A percentile compares a stretch with the other conserved stretches of the same genome.
These are phyloP conservation scores for Diplocarpon rosae DNA, from an alignment of 2,329 filamentous ascomycete species.

Conservation along the genomic window DNA sequence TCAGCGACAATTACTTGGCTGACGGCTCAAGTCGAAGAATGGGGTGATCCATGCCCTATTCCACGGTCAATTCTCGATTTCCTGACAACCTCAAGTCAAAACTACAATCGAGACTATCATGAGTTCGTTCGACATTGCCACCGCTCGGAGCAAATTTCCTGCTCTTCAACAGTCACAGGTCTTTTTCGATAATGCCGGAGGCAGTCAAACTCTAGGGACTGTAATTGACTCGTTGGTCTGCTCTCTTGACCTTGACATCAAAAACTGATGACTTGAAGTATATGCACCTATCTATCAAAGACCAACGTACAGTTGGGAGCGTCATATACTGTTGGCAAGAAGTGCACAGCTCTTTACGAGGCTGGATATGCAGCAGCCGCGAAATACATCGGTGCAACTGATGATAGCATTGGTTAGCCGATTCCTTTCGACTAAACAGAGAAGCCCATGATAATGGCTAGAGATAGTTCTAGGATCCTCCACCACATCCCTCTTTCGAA, in stretches of 20 bases:
- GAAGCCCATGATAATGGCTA: slow-evolving; percentile 1
- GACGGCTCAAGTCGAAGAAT: not conserved
- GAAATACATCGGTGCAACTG: slow-evolving; percentile 55
- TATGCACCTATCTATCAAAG: slow-evolving; percentile 52
- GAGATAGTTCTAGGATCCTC: slow-evolving; percentile 54
- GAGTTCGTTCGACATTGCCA: slow-evolving; percentile 40
- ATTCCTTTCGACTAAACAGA: too few species aligned
- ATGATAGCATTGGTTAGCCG: slow-evolving; percentile 49
- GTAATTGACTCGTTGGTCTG: slow-evolving; percentile 53
- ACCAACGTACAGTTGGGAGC: slow-evolving; percentile 70
- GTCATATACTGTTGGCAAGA: slow-evolving; percentile 49
- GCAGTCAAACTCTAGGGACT: slow-evolving; percentile 55
- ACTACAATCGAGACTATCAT: slow-evolving; percentile 7
- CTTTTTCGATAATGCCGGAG: slow-evolving; percentile 70
- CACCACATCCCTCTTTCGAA: slow-evolving; percentile 67
- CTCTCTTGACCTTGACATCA: not conserved
- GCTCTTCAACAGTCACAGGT: slow-evolving; percentile 56
- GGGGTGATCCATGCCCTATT: not conserved
- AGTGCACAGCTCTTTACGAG: slow-evolving; percentile 47
- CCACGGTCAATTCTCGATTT: too few species aligned
- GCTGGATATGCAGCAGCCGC: slow-evolving; percentile 55
- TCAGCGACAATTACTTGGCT: not conserved
- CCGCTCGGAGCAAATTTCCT: slow-evolving; percentile 52
- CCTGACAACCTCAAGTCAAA: too few species aligned
- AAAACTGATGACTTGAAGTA: slow-evolving; percentile 31